Percentiles rank a stretch among this genome's conserved stretches.
Conservation (phyloP, 2,329 filamentous ascomycete genomes). For the Penicillium sp. region DNA sequence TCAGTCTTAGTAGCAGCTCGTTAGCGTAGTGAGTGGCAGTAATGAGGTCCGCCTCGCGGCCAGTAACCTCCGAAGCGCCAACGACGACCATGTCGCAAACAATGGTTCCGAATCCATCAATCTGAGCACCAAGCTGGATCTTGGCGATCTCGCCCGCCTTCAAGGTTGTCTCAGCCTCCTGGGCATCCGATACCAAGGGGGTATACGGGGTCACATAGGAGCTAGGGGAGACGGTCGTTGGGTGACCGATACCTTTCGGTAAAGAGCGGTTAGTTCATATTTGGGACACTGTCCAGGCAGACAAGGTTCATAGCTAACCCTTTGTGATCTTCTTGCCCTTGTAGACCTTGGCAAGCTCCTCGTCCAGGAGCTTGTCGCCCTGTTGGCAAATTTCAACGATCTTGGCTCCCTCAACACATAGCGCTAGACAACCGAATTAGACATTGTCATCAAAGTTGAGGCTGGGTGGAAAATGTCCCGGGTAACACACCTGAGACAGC, state of each 20-base stretch:
- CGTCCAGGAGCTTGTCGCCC: constrained; percentile 92
- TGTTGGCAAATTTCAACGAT: constrained; percentile 93
- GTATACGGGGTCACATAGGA: constrained; percentile 97
- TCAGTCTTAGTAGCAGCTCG: constrained; percentile 87
- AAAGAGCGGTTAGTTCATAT: constrained; percentile 28
- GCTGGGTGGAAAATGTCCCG: not conserved
- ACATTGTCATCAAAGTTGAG: constrained; percentile 7
- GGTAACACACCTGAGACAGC: constrained; percentile 67
- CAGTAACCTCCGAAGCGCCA: constrained; percentile 68
- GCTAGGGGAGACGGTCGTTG: constrained; percentile 91
- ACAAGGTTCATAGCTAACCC: constrained; percentile 59
- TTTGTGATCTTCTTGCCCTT: constrained; percentile 97
- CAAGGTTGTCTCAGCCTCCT: constrained; percentile 79
- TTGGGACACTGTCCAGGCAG: not conserved
- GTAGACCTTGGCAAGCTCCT: constrained; percentile 94
- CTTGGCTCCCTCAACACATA: constrained; percentile 83
- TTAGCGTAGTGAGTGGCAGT: constrained; percentile 94
- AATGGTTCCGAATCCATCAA: constrained; percentile 95
- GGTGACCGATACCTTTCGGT: constrained; percentile 78
- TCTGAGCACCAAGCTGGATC: constrained; percentile 98
- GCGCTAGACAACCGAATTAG: constrained; percentile 52
- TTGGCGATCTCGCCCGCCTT: constrained; percentile 89
- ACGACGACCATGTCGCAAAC: constrained; percentile 92
- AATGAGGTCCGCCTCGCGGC: constrained; percentile 82
- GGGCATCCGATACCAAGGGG: constrained; percentile 81